Percentiles rank a stretch among this genome's conserved stretches.
Evolutionary conservation across 306 rosid species (phyloP).

Genomic region (Vigna reflexopilosa): DNA sequence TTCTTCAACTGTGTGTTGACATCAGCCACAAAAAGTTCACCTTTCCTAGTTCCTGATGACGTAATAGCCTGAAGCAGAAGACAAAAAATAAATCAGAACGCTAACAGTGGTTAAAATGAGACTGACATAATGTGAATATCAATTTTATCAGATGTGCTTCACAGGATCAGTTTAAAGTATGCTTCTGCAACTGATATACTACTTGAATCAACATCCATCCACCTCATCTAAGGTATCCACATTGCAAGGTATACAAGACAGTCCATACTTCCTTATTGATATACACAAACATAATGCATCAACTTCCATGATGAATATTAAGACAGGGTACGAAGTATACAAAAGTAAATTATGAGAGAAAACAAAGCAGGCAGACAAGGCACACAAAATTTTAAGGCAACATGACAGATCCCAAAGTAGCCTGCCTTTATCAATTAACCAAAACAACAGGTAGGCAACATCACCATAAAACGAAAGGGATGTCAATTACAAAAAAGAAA

Average conservation of each 20-base stretch:
- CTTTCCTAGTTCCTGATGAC: conserved; percentile 83
- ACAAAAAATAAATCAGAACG: conserved; percentile 28
- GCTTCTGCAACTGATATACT: neutral
- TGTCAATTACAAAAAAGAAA: neutral
- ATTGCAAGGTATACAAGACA: neutral
- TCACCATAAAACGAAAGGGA: neutral
- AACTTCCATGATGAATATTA: neutral
- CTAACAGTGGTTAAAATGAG: conserved; percentile 3
- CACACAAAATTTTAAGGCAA: neutral
- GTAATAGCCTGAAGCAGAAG: conserved; percentile 74
- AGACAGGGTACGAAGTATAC: neutral
- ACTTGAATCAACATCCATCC: conserved; percentile 18
- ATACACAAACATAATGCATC: neutral
- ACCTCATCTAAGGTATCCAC: conserved; percentile 24
- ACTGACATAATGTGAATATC: neutral
- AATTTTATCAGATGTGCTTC: neutral
- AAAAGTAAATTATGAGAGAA: neutral
- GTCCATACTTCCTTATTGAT: neutral
- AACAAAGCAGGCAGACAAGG: neutral
- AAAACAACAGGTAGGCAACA: neutral
- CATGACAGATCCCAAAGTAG: neutral
- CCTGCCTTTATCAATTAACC: neutral
- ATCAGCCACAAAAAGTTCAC: conserved; percentile 83
- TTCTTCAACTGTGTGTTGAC: conserved; percentile 85
- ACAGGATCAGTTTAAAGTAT: conserved; percentile 18